Evolutionary conservation across 768 basidiomycete genomes (phyloP), one percentile per base, ranked within the genome.

Genomic region (Boletellus sp.): DNA sequence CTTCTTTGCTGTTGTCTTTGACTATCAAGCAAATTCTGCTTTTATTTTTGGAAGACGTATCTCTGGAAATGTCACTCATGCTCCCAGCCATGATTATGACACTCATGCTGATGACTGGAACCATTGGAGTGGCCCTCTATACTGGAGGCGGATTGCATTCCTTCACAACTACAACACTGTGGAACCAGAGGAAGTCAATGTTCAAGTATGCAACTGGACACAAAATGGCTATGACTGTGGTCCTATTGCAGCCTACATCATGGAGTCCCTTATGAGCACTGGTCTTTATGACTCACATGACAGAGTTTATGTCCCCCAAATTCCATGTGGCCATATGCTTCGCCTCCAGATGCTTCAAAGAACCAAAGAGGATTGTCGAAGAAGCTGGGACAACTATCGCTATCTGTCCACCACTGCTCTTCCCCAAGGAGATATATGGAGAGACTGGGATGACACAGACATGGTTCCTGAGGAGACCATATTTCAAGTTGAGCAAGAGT

Each of bases 181-280:
- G n/a, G n/a, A n/a, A n/a, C n/a, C n/a, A n/a, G n/a, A n/a, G n/a
- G n/a, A n/a, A n/a, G n/a, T n/a, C n/a, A n/a, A n/a, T n/a, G n/a
- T n/a, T n/a, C n/a, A n/a, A n/a, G n/a, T n/a, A n/a, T n/a, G n/a
- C n/a, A n/a, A 26, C 24, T 26, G 24, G 24, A 4, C 24, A 4
- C 24, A 43, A 17, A 46, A 50, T 35, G 44, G 24, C 2, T 23
- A 24, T 7, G 52, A 55, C 7, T 57, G 53, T 55, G 43, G 53
- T 3, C 47, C 56, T 3, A 51, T 51, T 5, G n/a, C 50, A 11
- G 20, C 11, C 38, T 37, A 12, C 16, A n/a, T 57, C 4, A 17
- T 51, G 12, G 32, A 54, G 42, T 42, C 35, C 3, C 37, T 54
- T 0, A 43, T 53, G 24, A 23, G 53, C 24, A 20, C 3, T 35